Evolutionary conservation across 2,329 filamentous ascomycete species (phyloP), one percentile per base, ranked within the genome.

Genomic region (Ramularia collo-cygni): DNA sequence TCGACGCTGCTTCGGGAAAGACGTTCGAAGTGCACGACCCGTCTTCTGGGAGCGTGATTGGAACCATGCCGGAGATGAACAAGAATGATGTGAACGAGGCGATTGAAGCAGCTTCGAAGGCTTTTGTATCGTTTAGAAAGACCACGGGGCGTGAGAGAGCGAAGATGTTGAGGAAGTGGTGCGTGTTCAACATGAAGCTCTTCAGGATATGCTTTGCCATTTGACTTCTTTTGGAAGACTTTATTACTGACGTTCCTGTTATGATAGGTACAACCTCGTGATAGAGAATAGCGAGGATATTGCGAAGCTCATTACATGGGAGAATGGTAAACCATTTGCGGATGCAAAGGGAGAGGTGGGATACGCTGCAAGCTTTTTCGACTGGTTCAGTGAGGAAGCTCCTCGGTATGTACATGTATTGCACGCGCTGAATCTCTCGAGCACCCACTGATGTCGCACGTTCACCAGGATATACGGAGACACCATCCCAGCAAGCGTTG

Each of bases 1-100:
- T 93, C 47, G 74, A 76, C 54, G 85, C 90, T 53, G 77, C 79
- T 58, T 94, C 87, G 1, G 86, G 87, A 59, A 81, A 93, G 75
- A 95, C 87, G 32, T 98, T 96, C 64, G 82, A 92, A 61, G 85
- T 95, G 43, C 73, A 53, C 81, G 88, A 98, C 63, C 92, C 92
- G 7, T 81, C 87, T 2, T 86, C 86, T 8, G 85, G 85, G 51
- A 76, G 83, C 53, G 64, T 84, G 28, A 89, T 96, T 54, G 88
- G 85, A 42, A 85, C 78, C 16, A 83, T 82, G 60, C 87, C 92
- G 47, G 90, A 96, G 59, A 92, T 92, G 72, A 76, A 81, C 54
- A 71, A 72, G 47, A 69, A 77, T 52, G 92, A 98, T 60, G 84
- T 85, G 27, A 75, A 87, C 58, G 72, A 72, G 34, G 90, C 92